phyloP scores from a whole-genome alignment of 78 protist genomes.

The Monosiga brevicollis region DNA sequence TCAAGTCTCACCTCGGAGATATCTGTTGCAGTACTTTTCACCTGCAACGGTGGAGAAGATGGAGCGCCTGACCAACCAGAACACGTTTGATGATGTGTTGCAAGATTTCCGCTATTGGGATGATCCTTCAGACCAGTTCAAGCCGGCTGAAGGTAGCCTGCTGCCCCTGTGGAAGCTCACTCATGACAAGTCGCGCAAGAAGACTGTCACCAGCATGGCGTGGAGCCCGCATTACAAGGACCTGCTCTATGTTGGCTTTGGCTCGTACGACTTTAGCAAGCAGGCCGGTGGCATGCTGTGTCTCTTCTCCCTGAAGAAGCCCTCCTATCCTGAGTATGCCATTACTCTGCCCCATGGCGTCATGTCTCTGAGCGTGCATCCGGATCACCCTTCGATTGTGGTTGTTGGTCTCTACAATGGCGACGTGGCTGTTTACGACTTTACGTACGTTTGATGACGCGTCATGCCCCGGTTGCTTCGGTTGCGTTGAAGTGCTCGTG shows the following conservation, averaged over 20 bases:
- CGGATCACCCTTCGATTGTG: conserved; percentile 25
- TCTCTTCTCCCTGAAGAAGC: conserved; percentile 70
- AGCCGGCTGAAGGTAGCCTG: conserved; percentile 39
- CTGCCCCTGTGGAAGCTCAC: conserved; percentile 66
- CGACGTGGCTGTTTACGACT: conserved; percentile 41
- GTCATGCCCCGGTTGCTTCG: too few species aligned
- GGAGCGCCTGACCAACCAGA: conserved; percentile 77
- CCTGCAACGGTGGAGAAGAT: conserved; percentile 13
- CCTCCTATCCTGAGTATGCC: conserved; percentile 54
- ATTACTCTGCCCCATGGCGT: conserved; percentile 55
- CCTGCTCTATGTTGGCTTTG: conserved; percentile 76
- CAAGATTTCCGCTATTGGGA: conserved; percentile 67
- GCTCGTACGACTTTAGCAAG: conserved; percentile 66
- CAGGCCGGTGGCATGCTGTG: conserved; percentile 38
- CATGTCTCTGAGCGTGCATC: conserved; percentile 70
- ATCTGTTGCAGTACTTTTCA: background rate
- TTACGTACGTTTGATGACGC: too few species aligned
- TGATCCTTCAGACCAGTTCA: conserved; percentile 43
- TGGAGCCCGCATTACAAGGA: conserved; percentile 72
- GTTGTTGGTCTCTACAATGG: conserved; percentile 74
- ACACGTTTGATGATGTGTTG: conserved; percentile 45
- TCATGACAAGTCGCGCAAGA: conserved; percentile 10
- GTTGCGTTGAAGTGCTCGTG: too few species aligned
- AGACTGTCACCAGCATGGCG: conserved; percentile 47
- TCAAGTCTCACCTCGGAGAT: too few species aligned